A percentile compares a stretch with the other conserved stretches of the same genome.
Evolutionary conservation across 2,329 filamentous ascomycete genomes (phyloP).

Genomic region (Metarhizium rileyi): DNA sequence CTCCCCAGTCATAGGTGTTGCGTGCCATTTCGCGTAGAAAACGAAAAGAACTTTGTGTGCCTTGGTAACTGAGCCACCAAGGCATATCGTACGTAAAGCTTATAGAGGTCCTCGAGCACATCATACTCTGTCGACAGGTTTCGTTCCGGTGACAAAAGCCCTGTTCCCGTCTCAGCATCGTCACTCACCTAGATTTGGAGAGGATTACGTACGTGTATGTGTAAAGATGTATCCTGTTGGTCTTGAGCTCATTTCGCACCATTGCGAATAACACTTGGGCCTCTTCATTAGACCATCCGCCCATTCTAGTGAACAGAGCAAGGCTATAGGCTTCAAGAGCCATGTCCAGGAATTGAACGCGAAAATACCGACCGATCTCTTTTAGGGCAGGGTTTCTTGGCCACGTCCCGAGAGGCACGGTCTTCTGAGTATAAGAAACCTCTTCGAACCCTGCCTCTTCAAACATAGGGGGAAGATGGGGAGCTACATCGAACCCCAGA

Average conservation of each 20-base stretch:
- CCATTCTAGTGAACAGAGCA: constrained; percentile 15
- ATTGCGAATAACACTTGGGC: constrained; percentile 15
- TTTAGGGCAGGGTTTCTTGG: constrained; percentile 31
- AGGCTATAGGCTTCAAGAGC: constrained; percentile 14
- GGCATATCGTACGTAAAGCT: too few species aligned
- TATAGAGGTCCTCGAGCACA: too few species aligned
- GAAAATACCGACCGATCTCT: constrained; percentile 13
- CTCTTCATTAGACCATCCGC: constrained; percentile 14
- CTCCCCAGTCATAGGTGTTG: too few species aligned
- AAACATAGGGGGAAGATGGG: constrained; percentile 10
- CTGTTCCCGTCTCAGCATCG: background rate
- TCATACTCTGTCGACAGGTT: background rate
- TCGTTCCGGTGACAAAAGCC: background rate
- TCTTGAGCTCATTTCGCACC: constrained; percentile 16
- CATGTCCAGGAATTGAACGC: constrained; percentile 12
- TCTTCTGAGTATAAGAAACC: constrained; percentile 15
- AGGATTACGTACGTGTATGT: constrained; percentile 12
- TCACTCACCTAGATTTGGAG: background rate
- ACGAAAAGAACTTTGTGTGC: too few species aligned
- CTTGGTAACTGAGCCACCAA: too few species aligned
- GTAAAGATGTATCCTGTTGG: constrained; percentile 16
- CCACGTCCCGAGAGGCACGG: constrained; percentile 31
- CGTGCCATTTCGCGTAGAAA: too few species aligned
- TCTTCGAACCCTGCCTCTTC: constrained; percentile 20
- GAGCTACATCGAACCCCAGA: constrained; percentile 13